A percentile compares a stretch with the other conserved stretches of the same genome.
These are phyloP conservation scores for Lactifluus rugatus DNA, from an alignment of 768 basidiomycete species.

Conservation along the genomic window DNA sequence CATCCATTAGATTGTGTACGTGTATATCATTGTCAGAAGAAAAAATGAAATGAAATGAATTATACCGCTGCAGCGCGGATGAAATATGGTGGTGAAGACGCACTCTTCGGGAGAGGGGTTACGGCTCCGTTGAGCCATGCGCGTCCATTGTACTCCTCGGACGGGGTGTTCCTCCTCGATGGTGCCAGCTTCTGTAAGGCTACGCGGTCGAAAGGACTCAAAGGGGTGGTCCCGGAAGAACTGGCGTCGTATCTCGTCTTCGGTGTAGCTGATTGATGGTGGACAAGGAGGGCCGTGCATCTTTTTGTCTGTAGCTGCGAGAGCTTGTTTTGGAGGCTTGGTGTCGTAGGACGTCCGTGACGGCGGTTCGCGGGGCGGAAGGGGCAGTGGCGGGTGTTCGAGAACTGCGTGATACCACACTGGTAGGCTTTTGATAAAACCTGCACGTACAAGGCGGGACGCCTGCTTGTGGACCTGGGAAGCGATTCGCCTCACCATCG, in stretches of 20 bases:
- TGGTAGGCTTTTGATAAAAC: slow-evolving; percentile 55
- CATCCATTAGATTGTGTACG: too few relatives aligned
- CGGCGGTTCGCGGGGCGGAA: slow-evolving; percentile 68
- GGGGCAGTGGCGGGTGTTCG: slow-evolving; percentile 77
- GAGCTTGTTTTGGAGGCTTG: slow-evolving; percentile 12
- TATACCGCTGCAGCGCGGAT: too few relatives aligned
- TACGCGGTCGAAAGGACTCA: slow-evolving; percentile 77
- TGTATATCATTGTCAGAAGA: not conserved
- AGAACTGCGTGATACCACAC: slow-evolving; percentile 81
- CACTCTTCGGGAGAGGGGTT: slow-evolving; percentile 90
- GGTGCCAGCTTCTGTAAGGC: slow-evolving; percentile 59
- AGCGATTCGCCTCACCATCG: slow-evolving; percentile 73
- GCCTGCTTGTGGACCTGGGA: slow-evolving; percentile 84
- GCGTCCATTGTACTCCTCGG: slow-evolving; percentile 58
- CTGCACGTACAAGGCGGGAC: slow-evolving; percentile 64
- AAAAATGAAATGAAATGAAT: not conserved
- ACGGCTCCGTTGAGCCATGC: slow-evolving; percentile 68
- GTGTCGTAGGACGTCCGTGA: slow-evolving; percentile 46
- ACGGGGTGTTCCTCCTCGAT: slow-evolving; percentile 50
- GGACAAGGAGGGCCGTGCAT: slow-evolving; percentile 28
- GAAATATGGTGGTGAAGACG: too few relatives aligned
- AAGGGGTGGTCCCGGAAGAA: slow-evolving; percentile 97
- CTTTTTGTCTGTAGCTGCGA: not conserved
- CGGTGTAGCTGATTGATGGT: slow-evolving; percentile 59
- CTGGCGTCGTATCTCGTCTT: slow-evolving; percentile 78